Conservation (phyloP, 768 basidiomycete species). For the Tulasnella sp. region DNA sequence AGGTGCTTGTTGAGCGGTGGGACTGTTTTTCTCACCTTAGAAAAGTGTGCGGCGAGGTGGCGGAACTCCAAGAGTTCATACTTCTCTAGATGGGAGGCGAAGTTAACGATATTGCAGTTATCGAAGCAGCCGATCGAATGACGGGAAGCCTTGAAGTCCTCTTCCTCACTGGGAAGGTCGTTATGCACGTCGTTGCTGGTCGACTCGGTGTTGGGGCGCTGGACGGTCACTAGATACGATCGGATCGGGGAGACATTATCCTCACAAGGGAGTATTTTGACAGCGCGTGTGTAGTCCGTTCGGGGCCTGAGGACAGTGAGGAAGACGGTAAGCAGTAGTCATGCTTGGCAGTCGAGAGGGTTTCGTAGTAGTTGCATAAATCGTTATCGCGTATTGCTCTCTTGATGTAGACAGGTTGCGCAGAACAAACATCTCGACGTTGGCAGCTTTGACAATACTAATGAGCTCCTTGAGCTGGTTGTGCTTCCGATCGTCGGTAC, state of each 20-base stretch:
- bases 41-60: constrained; percentile 86
- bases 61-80: constrained; percentile 96
- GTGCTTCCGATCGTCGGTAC: constrained; percentile 98
- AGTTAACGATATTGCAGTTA: constrained; percentile 86
- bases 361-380: constrained; percentile 74
- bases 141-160: constrained; percentile 94
- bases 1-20: not conserved
- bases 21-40: constrained; percentile 53
- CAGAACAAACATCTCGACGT: constrained; percentile 79
- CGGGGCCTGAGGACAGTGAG: constrained; percentile 87
- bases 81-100: constrained; percentile 78
- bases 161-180: constrained; percentile 95
- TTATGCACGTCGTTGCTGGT: constrained; percentile 99
- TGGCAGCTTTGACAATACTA: constrained; percentile 92
- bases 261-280: constrained; percentile 76
- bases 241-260: constrained; percentile 95
- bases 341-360: constrained; percentile 93
- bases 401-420: not conserved
- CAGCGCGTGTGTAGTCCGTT: constrained; percentile 91
- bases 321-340: constrained; percentile 90
- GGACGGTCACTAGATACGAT: constrained; percentile 93
- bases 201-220: constrained; percentile 90
- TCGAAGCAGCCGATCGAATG: constrained; percentile 98
- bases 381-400: not conserved
- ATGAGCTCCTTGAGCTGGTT: constrained; percentile 99